Percentiles rank a stretch among this genome's conserved stretches.
phyloP scores from a whole-genome alignment of 2,329 filamentous ascomycete genomes.

The Venturia asperata region DNA sequence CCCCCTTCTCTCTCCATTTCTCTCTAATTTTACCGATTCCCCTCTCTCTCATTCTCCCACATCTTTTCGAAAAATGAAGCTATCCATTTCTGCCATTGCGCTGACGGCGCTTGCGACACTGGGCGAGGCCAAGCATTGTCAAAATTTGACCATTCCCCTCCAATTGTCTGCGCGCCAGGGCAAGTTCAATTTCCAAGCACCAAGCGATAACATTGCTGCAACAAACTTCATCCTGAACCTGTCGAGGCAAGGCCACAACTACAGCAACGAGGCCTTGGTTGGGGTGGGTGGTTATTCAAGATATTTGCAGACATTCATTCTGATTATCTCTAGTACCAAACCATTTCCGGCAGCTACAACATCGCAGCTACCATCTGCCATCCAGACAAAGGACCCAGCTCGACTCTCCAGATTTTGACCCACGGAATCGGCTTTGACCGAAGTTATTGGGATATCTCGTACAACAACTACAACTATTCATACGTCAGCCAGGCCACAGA shows the following conservation, averaged over 20 bases:
- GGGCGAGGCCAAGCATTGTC: conserved; percentile 28
- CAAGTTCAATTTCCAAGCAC: conserved; percentile 44
- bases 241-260: conserved; percentile 46
- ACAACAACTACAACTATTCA: conserved; percentile 54
- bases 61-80: neutral
- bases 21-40: neutral
- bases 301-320: neutral
- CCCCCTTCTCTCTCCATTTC: neutral
- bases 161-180: conserved; percentile 48
- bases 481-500: conserved; percentile 52
- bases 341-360: conserved; percentile 47
- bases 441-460: conserved; percentile 38
- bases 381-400: conserved; percentile 39
- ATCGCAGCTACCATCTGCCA: conserved; percentile 57
- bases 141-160: conserved; percentile 51
- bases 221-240: conserved; percentile 49
- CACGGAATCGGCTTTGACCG: conserved; percentile 52
- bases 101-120: conserved; percentile 12
- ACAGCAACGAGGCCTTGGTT: conserved; percentile 38
- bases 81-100: conserved; percentile 3
- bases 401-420: conserved; percentile 42
- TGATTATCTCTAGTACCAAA: conserved; percentile 37
- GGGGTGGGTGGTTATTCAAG: conserved; percentile 33
- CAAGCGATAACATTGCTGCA: conserved; percentile 48
- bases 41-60: neutral